Percentiles rank a stretch among this genome's conserved stretches.
phyloP scores from a whole-genome alignment of 176 grass and related monocot genomes.

The Saccharum officinarum region DNA sequence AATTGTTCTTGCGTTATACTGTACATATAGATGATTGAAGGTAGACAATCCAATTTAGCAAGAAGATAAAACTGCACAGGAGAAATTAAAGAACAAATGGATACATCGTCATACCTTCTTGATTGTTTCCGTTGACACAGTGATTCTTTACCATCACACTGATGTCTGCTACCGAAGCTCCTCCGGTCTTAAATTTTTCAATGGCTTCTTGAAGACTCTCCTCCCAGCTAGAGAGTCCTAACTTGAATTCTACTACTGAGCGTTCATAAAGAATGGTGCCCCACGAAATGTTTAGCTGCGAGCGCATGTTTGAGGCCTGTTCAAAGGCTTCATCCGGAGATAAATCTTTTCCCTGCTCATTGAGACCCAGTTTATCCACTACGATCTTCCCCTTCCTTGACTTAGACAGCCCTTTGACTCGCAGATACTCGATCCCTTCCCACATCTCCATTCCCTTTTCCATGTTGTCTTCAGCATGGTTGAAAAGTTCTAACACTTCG shows the following conservation, averaged over 20 bases:
- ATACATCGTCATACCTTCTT: constrained; percentile 59
- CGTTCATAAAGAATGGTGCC: constrained; percentile 91
- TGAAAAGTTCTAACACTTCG: constrained; percentile 74
- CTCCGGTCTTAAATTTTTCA: constrained; percentile 79
- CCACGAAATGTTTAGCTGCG: constrained; percentile 91
- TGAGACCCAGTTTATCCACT: constrained; percentile 52
- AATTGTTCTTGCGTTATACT: too few species aligned
- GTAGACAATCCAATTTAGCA: background rate
- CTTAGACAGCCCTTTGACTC: constrained; percentile 62
- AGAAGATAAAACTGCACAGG: background rate
- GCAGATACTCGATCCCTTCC: constrained; percentile 71
- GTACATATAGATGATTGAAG: too few species aligned
- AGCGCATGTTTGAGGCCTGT: constrained; percentile 66
- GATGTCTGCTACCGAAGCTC: constrained; percentile 65
- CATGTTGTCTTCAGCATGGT: constrained; percentile 82
- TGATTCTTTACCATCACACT: constrained; percentile 82
- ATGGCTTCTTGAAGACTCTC: constrained; percentile 74
- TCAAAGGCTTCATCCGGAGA: constrained; percentile 65
- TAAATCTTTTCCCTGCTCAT: constrained; percentile 45
- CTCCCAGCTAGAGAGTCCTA: constrained; percentile 77
- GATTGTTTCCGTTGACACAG: constrained; percentile 68
- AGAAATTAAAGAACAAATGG: background rate
- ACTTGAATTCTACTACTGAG: constrained; percentile 82
- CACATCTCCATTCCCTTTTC: constrained; percentile 81
- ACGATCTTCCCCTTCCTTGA: constrained; percentile 51